phyloP scores from a whole-genome alignment of 2,329 filamentous ascomycete species.

The Paracorniculantispora psalliotae region DNA sequence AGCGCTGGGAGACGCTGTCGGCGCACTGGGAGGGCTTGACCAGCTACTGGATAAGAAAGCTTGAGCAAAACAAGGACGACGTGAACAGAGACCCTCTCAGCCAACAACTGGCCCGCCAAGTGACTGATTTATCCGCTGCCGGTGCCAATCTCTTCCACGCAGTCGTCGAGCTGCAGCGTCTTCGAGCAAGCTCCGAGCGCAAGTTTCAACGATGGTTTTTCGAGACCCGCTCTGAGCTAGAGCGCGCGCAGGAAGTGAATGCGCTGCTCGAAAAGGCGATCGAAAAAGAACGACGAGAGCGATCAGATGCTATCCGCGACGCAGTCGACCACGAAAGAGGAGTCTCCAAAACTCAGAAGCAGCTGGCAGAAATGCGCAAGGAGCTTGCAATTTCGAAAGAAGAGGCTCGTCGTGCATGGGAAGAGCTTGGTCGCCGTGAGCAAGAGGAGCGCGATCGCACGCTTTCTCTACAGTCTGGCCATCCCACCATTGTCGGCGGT shows the following conservation, averaged over 20 bases:
- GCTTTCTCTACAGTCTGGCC: slow-evolving; percentile 76
- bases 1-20: slow-evolving; percentile 93
- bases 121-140: slow-evolving; percentile 93
- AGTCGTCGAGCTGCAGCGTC: slow-evolving; percentile 88
- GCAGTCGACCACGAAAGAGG: slow-evolving; percentile 64
- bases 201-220: slow-evolving; percentile 99
- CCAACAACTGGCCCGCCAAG: slow-evolving; percentile 85
- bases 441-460: slow-evolving; percentile 89
- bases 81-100: slow-evolving; percentile 77
- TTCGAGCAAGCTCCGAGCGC: slow-evolving; percentile 90
- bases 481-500: slow-evolving; percentile 83
- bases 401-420: slow-evolving; percentile 92
- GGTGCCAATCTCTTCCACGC: slow-evolving; percentile 97
- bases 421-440: slow-evolving; percentile 88
- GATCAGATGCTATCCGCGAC: slow-evolving; percentile 61
- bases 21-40: slow-evolving; percentile 98
- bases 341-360: slow-evolving; percentile 69
- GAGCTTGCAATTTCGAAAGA: slow-evolving; percentile 94
- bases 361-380: slow-evolving; percentile 84
- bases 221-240: slow-evolving; percentile 83
- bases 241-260: slow-evolving; percentile 76
- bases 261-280: slow-evolving; percentile 73
- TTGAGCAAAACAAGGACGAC: slow-evolving; percentile 87
- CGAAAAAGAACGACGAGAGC: slow-evolving; percentile 66
- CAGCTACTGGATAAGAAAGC: slow-evolving; percentile 90